Conservation (phyloP, 225 moss, liverwort and hornwort species). For the Neckera pumila region DNA sequence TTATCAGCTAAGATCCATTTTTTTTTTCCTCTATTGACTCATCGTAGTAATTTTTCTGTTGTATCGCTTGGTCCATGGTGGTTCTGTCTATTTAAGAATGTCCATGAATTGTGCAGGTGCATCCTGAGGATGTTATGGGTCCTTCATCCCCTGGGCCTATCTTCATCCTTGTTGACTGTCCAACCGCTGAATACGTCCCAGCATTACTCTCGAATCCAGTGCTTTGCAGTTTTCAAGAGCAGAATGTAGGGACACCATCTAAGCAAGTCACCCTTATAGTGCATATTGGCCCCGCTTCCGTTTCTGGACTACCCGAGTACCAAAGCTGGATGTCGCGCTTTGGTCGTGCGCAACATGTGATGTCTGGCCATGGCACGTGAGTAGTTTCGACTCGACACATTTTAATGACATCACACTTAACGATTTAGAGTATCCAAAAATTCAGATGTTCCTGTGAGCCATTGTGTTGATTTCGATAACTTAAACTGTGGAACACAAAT, state of each 20-base stretch:
- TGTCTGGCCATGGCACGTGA: conserved; percentile 96
- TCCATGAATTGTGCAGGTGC: conserved; percentile 42
- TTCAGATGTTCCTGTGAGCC: not conserved
- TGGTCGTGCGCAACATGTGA: conserved; percentile 63
- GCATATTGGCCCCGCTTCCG: conserved; percentile 67
- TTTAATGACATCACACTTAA: not conserved
- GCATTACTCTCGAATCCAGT: conserved; percentile 49
- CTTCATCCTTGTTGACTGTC: conserved; percentile 84
- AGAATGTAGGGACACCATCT: not conserved
- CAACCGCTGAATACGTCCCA: conserved; percentile 44
- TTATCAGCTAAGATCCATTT: not conserved
- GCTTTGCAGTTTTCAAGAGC: conserved; percentile 39
- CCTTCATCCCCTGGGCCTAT: conserved; percentile 96
- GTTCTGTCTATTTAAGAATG: not conserved
- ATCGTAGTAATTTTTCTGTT: not conserved
- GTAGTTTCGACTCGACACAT: not conserved
- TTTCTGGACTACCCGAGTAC: conserved; percentile 44
- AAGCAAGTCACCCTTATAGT: conserved; percentile 82
- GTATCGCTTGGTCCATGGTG: not conserved
- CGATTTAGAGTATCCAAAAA: not conserved
- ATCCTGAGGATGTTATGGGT: conserved; percentile 88
- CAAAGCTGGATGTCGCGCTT: conserved; percentile 76
- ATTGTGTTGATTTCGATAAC: not conserved
- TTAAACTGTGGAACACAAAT: not conserved
- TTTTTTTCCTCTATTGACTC: not conserved